Conservation (phyloP, 176 grass and related monocot genomes). For the Carex kokanica region DNA sequence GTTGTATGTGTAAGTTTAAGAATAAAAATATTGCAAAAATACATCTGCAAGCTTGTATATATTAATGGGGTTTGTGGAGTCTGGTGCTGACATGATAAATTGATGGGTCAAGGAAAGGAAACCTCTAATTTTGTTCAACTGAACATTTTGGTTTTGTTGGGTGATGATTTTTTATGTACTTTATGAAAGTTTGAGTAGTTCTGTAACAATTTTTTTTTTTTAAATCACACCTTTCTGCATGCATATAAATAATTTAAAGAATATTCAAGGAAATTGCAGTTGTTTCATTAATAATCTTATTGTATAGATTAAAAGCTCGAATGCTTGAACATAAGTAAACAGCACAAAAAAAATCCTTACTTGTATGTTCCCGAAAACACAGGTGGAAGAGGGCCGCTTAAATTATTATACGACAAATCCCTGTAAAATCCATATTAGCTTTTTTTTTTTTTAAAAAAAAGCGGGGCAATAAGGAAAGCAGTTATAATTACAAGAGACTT, state of each 20-base stretch:
- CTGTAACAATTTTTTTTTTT: background rate
- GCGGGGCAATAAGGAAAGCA: background rate
- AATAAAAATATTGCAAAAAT: background rate
- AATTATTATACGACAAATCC: slow-evolving; percentile 92
- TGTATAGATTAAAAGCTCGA: background rate
- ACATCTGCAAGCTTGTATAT: background rate
- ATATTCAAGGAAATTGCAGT: background rate
- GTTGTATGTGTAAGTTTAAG: slow-evolving; percentile 19
- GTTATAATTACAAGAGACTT: background rate
- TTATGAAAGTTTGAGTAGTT: background rate
- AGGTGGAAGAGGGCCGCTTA: slow-evolving; percentile 58
- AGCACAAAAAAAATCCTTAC: slow-evolving; percentile 36
- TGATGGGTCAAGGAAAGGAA: background rate
- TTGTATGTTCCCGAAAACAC: slow-evolving; percentile 71
- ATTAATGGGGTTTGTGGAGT: background rate
- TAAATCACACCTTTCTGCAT: background rate
- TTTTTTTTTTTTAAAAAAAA: background rate
- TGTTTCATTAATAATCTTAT: background rate
- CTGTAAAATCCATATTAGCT: slow-evolving; percentile 37
- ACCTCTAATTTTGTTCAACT: background rate
- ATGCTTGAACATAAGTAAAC: background rate
- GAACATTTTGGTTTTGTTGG: background rate
- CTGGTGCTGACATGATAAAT: background rate
- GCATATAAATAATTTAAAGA: background rate
- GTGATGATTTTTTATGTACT: background rate